Conservation (phyloP, 345 rosid genomes). For the Eutrema japonicum region DNA sequence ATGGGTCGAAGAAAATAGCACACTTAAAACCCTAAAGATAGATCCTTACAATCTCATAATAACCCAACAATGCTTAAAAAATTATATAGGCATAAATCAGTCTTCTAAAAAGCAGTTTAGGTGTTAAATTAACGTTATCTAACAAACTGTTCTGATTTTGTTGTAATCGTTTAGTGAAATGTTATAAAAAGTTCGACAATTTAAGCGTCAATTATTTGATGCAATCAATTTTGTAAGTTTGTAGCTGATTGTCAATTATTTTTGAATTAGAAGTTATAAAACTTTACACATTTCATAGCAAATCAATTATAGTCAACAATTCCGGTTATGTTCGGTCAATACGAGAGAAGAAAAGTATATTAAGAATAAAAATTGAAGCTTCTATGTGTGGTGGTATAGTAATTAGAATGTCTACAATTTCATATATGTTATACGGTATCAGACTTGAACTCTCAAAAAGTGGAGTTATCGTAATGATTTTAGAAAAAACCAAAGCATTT, state of each 20-base stretch:
- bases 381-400: constrained; percentile 6
- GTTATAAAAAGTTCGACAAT: not conserved
- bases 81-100: not conserved
- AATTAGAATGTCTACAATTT: not conserved
- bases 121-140: not conserved
- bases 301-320: not conserved
- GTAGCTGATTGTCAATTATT: no score
- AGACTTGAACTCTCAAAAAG: constrained; percentile 17
- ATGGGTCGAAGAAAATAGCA: constrained; percentile 24
- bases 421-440: not conserved
- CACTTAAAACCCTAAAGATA: constrained; percentile 19
- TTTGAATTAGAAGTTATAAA: no score
- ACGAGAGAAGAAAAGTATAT: not conserved
- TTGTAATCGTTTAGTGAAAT: not conserved
- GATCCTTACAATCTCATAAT: constrained; percentile 3
- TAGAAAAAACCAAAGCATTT: not conserved
- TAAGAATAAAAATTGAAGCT: not conserved
- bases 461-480: constrained; percentile 8
- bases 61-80: not conserved
- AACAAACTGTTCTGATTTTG: not conserved
- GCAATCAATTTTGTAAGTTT: no score
- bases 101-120: not conserved
- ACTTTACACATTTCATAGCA: not conserved
- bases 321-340: not conserved
- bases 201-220: not conserved